Conservation (phyloP, 257 asterid species). For the Solanum okadae region DNA sequence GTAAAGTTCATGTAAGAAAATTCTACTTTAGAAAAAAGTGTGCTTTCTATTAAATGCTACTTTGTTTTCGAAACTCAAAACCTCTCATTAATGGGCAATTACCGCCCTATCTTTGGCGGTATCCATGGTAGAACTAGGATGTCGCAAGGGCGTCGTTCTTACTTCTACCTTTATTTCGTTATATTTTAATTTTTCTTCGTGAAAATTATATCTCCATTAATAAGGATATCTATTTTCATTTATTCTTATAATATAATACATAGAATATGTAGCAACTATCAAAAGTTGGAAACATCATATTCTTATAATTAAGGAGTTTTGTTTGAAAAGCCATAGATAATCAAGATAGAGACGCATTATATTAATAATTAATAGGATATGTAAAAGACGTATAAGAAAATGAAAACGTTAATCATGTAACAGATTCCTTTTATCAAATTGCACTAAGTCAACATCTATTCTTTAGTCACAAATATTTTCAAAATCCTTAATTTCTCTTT, state of each 20-base stretch:
- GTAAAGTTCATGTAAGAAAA: background rate
- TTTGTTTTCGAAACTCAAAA: rapidly evolving
- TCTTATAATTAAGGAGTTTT: background rate
- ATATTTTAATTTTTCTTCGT: background rate
- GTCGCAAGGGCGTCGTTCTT: rapidly evolving
- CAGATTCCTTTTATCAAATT: background rate
- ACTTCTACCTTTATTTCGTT: background rate
- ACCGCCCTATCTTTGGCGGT: rapidly evolving
- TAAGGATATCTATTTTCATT: background rate
- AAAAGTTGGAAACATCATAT: background rate
- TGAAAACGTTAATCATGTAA: background rate
- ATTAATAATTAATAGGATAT: background rate
- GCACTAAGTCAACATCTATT: background rate
- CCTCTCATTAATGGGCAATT: background rate
- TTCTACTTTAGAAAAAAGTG: background rate
- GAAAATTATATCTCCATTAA: background rate
- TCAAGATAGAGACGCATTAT: background rate
- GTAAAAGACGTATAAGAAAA: background rate
- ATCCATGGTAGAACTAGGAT: background rate
- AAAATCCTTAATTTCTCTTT: background rate
- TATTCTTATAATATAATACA: background rate
- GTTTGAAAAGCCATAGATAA: background rate
- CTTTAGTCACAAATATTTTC: background rate
- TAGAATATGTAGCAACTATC: background rate
- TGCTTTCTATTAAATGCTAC: rapidly evolving